Base-by-base conservation (phyloP, 2,329 filamentous ascomycete species). In the Xylariaceae sp. region DNA sequence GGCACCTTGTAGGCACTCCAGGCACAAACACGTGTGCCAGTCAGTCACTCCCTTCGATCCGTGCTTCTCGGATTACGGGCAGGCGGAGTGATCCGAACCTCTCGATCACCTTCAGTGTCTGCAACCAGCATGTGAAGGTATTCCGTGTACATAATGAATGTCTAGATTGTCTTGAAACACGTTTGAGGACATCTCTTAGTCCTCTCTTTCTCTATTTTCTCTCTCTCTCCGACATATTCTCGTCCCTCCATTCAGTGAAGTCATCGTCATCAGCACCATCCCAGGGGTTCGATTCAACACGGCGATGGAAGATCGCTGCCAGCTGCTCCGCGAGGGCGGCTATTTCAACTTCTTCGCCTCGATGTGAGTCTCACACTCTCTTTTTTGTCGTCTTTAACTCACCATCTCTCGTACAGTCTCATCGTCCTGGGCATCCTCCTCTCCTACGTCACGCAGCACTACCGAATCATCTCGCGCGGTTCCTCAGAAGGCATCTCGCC, bases 401-500 rank as follows among this genome's bases (percentile, higher is more conserved):
- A 73, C 57, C 4, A 6, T 57, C 30, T 45, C 18, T 30, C 39
- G 10, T 61, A 10, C 67, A 85, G 82, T 62, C 72, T 96, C 68
- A 90, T 97, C 67, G 80, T 97, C 62, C 72, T 96, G 67, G 93
- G 93, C 59, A 92, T 97, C 68, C 80, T 97, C 62, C 77, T 96
- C 60, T 97, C 93, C 39, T 99, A 99, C 77, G 82, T 97, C 2
- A 94, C 94, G 0, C 94, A 99, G 73, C 93, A 97, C 75, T 84
- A 88, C 73, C 91, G 94, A 69, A 97, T 99, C 75, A 90, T 96
- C 66, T 80, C 83, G 47, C 85, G 92, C 57, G 85, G 87, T 62
- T 94, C 90, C 11, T 95, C 93, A 18, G 93, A 96, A 73, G 94
- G 94, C 63, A 92, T 99, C 63, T 97, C 92, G 35, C 93, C 94